Conservation (phyloP, 768 basidiomycete species). For the Hortiboletus flavorubellus region DNA sequence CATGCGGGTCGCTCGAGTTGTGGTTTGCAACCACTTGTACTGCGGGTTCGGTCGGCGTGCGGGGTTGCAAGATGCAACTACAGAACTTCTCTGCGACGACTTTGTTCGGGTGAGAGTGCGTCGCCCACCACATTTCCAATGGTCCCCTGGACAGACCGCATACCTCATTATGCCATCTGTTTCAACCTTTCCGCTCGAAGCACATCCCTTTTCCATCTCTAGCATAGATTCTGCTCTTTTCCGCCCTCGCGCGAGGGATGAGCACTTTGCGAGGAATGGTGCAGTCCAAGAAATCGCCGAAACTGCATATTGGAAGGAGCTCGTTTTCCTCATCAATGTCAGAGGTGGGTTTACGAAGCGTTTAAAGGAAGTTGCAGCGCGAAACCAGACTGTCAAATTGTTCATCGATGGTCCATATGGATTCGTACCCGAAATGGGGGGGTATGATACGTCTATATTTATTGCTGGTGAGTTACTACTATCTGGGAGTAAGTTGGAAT, state of each 20-base stretch:
- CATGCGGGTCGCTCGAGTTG: slow-evolving; percentile 44
- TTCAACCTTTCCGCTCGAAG: slow-evolving; percentile 44
- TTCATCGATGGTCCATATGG: slow-evolving; percentile 64
- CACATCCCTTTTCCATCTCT: slow-evolving; percentile 63
- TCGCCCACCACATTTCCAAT: slow-evolving; percentile 46
- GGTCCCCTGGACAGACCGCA: slow-evolving; percentile 53
- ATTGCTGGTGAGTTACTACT: slow-evolving; percentile 40
- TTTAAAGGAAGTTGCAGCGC: slow-evolving; percentile 34
- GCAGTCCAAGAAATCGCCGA: background rate
- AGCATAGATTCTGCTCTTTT: slow-evolving; percentile 33
- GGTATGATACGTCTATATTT: slow-evolving; percentile 46
- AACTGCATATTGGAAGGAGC: slow-evolving; percentile 33
- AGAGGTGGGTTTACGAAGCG: slow-evolving; percentile 57
- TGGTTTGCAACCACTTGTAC: slow-evolving; percentile 42
- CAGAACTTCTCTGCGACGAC: slow-evolving; percentile 43
- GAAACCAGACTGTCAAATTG: slow-evolving; percentile 36
- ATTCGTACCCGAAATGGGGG: slow-evolving; percentile 36
- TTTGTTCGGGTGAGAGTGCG: slow-evolving; percentile 46
- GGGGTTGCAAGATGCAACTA: slow-evolving; percentile 33
- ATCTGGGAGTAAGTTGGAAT: background rate
- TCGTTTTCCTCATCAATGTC: slow-evolving; percentile 59
- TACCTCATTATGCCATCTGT: slow-evolving; percentile 50
- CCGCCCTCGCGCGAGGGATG: background rate
- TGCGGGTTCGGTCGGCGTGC: slow-evolving; percentile 29
- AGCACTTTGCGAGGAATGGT: background rate